Evolutionary conservation across 1,139 yeast species (phyloP).

Genomic region (Pichia sp.): DNA sequence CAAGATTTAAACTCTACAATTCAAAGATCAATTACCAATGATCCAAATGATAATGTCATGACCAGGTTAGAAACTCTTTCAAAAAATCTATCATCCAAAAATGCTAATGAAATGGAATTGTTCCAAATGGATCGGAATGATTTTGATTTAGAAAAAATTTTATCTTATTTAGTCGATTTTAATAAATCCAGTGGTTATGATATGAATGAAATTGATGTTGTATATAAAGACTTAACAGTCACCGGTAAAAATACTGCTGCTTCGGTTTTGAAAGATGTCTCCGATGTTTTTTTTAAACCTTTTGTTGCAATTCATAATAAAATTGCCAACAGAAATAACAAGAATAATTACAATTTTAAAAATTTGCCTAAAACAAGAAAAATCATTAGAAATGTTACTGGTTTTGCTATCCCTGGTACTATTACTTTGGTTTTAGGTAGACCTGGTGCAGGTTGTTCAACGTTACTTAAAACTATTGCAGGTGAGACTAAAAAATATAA

Average conservation of each 20-base stretch:
- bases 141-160: slow-evolving; percentile 31
- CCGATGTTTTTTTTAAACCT: slow-evolving; percentile 34
- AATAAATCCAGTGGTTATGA: slow-evolving; percentile 40
- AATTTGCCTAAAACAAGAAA: slow-evolving; percentile 30
- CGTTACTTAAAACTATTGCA: slow-evolving; percentile 36
- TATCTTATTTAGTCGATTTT: slow-evolving; percentile 26
- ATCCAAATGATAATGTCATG: slow-evolving; percentile 22
- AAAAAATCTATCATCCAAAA: slow-evolving; percentile 20
- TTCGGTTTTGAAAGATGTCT: slow-evolving; percentile 42
- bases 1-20: not conserved
- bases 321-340: not conserved
- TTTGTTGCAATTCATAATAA: not conserved
- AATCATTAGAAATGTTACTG: slow-evolving; percentile 36
- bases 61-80: slow-evolving; percentile 25
- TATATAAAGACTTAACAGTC: slow-evolving; percentile 40
- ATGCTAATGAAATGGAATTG: slow-evolving; percentile 21
- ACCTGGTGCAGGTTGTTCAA: slow-evolving; percentile 52
- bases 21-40: not conserved
- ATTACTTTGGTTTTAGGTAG: slow-evolving; percentile 49
- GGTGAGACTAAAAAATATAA: slow-evolving; percentile 29
- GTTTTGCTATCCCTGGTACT: slow-evolving; percentile 44
- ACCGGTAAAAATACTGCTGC: slow-evolving; percentile 45
- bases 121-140: slow-evolving; percentile 24
- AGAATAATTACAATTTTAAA: slow-evolving; percentile 11
- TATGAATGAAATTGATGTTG: slow-evolving; percentile 41